Evolutionary conservation across 2,329 filamentous ascomycete species (phyloP), one percentile per base, ranked within the genome.

Genomic region (Paraphaeosphaeria minitans): DNA sequence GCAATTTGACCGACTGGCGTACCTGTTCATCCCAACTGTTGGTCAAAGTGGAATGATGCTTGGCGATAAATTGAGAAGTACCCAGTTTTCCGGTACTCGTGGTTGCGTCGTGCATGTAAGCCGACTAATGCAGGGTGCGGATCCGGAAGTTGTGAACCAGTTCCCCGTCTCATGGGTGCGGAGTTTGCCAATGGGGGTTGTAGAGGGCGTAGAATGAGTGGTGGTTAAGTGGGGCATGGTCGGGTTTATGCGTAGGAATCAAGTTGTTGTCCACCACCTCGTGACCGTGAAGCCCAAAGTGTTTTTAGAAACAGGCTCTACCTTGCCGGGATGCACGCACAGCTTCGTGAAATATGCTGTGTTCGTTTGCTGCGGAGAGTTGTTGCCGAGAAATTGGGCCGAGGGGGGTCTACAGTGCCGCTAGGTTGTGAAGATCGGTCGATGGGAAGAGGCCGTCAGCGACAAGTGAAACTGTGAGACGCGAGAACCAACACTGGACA

Each of bases 391-490:
- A 53, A 24, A 24, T 31, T 16, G 16, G 1, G 37, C 50, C 42
- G 41, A 37, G 37, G 35, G 37, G 35, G 21, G 29, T 41, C 21
- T 27, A 21, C 21, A 52, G 37, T 22, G 16, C 14, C 49, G 49
- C 49, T 53, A 53, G 37, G 31, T 37, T 5, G 33, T 21, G 37
- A 16, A 19, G 50, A 57, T 53, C 31, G 55, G 37, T 53, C 49
- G 49, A 53, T 52, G 47, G 39, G 24, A 43, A 31, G n/a, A 33
- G 37, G 19, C n/a, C 27, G 19, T 33, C 12, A 37, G 50, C 37
- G 49, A 43, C 22, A 31, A 29, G 50, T 53, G 54, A 52, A 56
- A 52, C 54, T 52, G 54, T 56, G 54, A 50, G 47, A 56, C 47
- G 29, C 21, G 52, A 46, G 29, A 42, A n/a, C 13, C 19, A 19